Base-by-base conservation (phyloP, 352 stramenopile genomes). In the Pythium brassicae region DNA sequence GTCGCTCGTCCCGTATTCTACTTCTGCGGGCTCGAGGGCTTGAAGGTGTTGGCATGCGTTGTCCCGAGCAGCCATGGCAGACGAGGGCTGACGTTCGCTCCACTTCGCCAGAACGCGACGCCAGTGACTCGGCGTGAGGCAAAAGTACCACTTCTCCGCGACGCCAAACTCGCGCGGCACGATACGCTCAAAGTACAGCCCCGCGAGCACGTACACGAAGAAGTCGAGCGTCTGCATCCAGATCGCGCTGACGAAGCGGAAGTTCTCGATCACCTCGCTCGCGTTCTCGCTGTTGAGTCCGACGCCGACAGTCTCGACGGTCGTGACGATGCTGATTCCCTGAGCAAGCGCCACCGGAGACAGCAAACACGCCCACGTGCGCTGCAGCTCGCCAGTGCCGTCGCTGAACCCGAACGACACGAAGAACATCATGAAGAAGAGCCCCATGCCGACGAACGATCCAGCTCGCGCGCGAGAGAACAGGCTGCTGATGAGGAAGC, bases 101-200 rank as follows among this genome's bases (percentile, higher is more conserved):
- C 14, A 12, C 12, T 0, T 61, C 27, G 14, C 57, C 10, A 52
- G 40, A 15, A 32, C 19, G 17, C 55, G 63, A 0, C 51, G 64
- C 92, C 92, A 97, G 59, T 84, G 97, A 3, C 61, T 40, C 22
- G 63, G 71, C 9, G 72, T 78, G 2, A 96, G 48, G 2, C 80
- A 75, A 55, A 99, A 98, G 66, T 97, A 97, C 82, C 88, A 98
- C 4, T 81, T 86, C 26, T 92, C 71, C 0, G 68, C 52, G 20
- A 94, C 82, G 19, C 95, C 95, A 52, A 95, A 98, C 50, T 98
- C 89, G 42, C 86, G 89, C 4, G 95, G 95, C n/a, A 97, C 63
- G 15, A 98, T 89, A 49, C 87, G 75, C 52, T 97, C 92, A 4
- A 97, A 74, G 70, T 98, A 98, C 48, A 71, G 71, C 0, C 78